Evolutionary conservation across 495 filamentous ascomycete genomes (phyloP).

Genomic region (Penicillium diatomitis): DNA sequence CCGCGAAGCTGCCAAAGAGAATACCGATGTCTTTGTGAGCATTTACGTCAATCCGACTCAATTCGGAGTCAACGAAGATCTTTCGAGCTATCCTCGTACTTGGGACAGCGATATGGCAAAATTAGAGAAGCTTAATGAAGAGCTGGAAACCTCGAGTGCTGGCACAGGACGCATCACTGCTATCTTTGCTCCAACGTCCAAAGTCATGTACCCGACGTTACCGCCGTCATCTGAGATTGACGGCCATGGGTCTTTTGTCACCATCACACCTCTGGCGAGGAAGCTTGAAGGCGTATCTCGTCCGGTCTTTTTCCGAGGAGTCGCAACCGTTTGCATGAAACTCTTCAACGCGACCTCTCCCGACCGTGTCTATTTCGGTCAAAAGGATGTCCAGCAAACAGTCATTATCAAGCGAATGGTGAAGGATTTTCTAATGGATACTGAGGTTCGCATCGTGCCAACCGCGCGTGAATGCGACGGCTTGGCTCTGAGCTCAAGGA

Average conservation of each 20-base stretch:
- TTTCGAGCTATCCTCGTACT: conserved; percentile 82
- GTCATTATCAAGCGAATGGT: conserved; percentile 83
- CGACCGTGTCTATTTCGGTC: conserved; percentile 89
- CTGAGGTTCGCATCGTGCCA: conserved; percentile 59
- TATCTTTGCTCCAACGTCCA: conserved; percentile 75
- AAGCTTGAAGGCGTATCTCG: conserved; percentile 75
- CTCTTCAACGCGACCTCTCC: conserved; percentile 87
- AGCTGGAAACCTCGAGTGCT: conserved; percentile 49
- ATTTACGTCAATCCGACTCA: conserved; percentile 96
- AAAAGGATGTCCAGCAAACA: conserved; percentile 97
- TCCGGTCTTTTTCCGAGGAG: conserved; percentile 94
- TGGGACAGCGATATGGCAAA: conserved; percentile 66
- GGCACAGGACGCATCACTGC: conserved; percentile 60
- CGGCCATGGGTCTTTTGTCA: conserved; percentile 84
- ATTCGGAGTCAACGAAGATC: conserved; percentile 84
- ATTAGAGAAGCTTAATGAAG: conserved; percentile 58
- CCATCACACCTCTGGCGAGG: conserved; percentile 70
- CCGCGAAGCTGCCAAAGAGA: conserved; percentile 74
- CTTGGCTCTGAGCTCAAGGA: conserved; percentile 86
- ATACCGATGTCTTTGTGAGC: conserved; percentile 75
- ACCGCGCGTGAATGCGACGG: conserved; percentile 77
- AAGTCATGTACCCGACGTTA: conserved; percentile 77
- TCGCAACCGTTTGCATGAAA: conserved; percentile 96
- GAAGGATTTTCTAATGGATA: conserved; percentile 75
- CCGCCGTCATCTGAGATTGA: conserved; percentile 73